Evolutionary conservation across 352 stramenopile species (phyloP).

Genomic region (Phytopythium sindhum): DNA sequence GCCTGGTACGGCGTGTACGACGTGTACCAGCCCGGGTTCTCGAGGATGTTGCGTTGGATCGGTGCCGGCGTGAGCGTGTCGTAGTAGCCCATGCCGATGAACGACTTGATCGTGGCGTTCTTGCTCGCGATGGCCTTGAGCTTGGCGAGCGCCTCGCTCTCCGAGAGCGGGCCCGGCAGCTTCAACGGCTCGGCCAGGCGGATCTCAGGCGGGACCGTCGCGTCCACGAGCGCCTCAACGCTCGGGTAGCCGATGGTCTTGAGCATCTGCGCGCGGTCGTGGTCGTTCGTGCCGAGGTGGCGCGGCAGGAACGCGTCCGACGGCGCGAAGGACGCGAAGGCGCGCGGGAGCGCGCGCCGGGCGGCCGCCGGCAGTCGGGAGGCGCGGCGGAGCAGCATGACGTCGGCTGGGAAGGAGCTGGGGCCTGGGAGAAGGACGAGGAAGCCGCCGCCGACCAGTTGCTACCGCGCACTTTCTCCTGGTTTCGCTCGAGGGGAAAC

Average conservation of each 20-base stretch:
- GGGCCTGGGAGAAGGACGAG: neutral
- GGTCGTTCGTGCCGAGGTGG: conserved; percentile 84
- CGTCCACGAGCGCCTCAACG: conserved; percentile 93
- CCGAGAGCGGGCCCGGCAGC: conserved; percentile 75
- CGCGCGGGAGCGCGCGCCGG: conserved; percentile 4
- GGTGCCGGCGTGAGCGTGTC: conserved; percentile 94
- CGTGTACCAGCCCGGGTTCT: conserved; percentile 99
- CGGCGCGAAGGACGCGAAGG: conserved; percentile 32
- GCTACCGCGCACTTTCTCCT: neutral
- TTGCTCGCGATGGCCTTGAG: conserved; percentile 92
- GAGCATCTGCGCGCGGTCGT: conserved; percentile 92
- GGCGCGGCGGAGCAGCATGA: conserved; percentile 8
- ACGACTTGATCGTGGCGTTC: conserved; percentile 95
- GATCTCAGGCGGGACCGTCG: conserved; percentile 95
- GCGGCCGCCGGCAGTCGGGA: conserved; percentile 2
- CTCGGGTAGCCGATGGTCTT: conserved; percentile 89
- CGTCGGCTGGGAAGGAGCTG: neutral
- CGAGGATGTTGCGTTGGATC: conserved; percentile 97
- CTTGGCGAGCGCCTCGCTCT: conserved; percentile 92
- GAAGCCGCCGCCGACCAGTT: neutral
- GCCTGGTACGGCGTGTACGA: conserved; percentile 98
- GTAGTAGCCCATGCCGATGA: conserved; percentile 99
- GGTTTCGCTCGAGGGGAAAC: neutral
- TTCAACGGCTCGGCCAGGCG: conserved; percentile 52
- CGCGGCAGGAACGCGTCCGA: conserved; percentile 68